Conservation (phyloP, 1,284 basidiomycete genomes). For the Butyriboletus appendiculatus region DNA sequence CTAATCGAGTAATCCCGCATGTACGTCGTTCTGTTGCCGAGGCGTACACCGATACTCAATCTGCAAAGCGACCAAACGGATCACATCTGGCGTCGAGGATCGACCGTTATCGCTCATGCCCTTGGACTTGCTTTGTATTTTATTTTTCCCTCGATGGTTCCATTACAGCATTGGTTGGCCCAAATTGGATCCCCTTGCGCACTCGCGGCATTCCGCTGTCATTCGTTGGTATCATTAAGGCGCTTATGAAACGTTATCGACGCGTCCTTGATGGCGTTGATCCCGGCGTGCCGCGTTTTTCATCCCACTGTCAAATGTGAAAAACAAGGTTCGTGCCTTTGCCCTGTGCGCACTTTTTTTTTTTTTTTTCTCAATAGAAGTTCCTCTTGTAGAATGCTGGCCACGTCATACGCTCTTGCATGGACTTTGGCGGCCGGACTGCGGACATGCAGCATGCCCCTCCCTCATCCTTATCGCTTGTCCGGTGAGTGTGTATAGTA, state of each 20-base stretch:
- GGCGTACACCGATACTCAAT: slow-evolving; percentile 21
- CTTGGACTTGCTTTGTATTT: slow-evolving; percentile 12
- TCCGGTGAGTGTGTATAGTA: slow-evolving; percentile 1
- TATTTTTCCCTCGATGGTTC: slow-evolving; percentile 17
- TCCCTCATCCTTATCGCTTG: not conserved
- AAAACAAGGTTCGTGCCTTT: slow-evolving; percentile 28
- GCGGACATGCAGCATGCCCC: slow-evolving; percentile 24
- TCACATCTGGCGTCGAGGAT: slow-evolving; percentile 21
- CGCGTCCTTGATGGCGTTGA: slow-evolving; percentile 31
- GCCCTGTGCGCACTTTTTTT: slow-evolving; percentile 14
- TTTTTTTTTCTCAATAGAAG: slow-evolving; percentile 21
- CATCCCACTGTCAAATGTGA: slow-evolving; percentile 24
- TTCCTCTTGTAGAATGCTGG: slow-evolving; percentile 19
- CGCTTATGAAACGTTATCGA: slow-evolving; percentile 35
- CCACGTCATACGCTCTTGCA: slow-evolving; percentile 21
- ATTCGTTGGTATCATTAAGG: slow-evolving; percentile 25
- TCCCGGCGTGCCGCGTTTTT: slow-evolving; percentile 24
- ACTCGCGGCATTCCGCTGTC: slow-evolving; percentile 19
- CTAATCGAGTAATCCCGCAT: slow-evolving; percentile 28
- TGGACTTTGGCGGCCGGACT: slow-evolving; percentile 23
- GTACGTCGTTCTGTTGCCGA: slow-evolving; percentile 27
- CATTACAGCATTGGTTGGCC: slow-evolving; percentile 29
- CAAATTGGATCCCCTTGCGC: slow-evolving; percentile 9
- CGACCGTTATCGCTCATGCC: slow-evolving; percentile 15
- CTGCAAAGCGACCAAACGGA: slow-evolving; percentile 17